These are phyloP conservation scores for Yamadazyma akitaensis DNA, from an alignment of 805 yeast species.

Conservation along the genomic window DNA sequence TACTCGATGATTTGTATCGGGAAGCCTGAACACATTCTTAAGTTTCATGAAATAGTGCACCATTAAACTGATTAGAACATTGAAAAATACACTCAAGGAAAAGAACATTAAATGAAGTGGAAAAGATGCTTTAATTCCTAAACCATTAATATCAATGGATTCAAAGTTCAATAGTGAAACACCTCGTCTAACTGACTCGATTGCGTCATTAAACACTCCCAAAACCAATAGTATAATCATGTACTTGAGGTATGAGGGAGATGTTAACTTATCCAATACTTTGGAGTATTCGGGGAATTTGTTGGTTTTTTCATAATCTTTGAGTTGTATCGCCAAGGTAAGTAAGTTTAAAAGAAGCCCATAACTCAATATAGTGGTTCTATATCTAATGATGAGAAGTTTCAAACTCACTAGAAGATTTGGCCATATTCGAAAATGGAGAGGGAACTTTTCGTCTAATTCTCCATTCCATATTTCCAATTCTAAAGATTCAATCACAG, in stretches of 20 bases:
- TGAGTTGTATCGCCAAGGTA: slow-evolving; percentile 55
- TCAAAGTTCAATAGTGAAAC: slow-evolving; percentile 3
- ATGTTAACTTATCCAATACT: slow-evolving; percentile 33
- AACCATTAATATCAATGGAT: not conserved
- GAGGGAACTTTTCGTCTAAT: not conserved
- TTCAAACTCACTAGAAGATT: slow-evolving; percentile 62
- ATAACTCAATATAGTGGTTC: slow-evolving; percentile 69
- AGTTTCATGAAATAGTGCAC: slow-evolving; percentile 2
- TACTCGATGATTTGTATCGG: slow-evolving; percentile 6
- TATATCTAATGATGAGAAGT: slow-evolving; percentile 67
- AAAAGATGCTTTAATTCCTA: slow-evolving; percentile 4
- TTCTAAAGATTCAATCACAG: slow-evolving; percentile 22
- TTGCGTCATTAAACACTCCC: not conserved
- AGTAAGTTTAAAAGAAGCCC: slow-evolving; percentile 59
- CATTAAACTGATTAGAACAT: not conserved
- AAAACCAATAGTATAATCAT: slow-evolving; percentile 7
- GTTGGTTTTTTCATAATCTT: slow-evolving; percentile 31
- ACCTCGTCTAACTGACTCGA: not conserved
- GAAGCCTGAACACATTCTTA: not conserved
- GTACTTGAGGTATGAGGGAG: slow-evolving; percentile 8
- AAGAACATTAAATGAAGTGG: slow-evolving; percentile 4
- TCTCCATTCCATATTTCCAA: slow-evolving; percentile 51
- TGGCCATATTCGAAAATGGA: slow-evolving; percentile 29
- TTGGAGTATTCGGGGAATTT: slow-evolving; percentile 28
- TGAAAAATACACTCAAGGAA: slow-evolving; percentile 2